Evolutionary conservation across 495 filamentous ascomycete genomes (phyloP).

Genomic region (Ramalina peruviana): DNA sequence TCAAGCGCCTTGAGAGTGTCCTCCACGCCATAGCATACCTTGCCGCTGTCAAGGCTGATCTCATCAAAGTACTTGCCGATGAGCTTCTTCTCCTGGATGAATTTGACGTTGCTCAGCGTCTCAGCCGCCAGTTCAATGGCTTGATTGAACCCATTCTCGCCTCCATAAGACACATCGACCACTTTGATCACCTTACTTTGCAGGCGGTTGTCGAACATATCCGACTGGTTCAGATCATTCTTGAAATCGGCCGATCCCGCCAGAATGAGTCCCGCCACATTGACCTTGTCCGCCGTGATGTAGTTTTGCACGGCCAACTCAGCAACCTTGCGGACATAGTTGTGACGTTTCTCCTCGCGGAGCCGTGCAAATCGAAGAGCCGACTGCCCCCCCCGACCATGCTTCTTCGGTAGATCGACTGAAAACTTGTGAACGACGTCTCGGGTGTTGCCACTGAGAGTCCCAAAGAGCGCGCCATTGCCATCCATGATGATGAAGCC

Average conservation of each 20-base stretch:
- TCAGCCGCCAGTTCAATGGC: slow-evolving; percentile 90
- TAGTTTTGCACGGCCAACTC: slow-evolving; percentile 97
- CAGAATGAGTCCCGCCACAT: slow-evolving; percentile 85
- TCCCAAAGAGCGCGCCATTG: slow-evolving; percentile 83
- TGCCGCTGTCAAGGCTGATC: slow-evolving; percentile 91
- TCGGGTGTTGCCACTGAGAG: slow-evolving; percentile 88
- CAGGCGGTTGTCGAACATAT: slow-evolving; percentile 88
- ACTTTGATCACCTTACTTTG: slow-evolving; percentile 96
- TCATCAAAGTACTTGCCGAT: slow-evolving; percentile 98
- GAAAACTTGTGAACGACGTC: slow-evolving; percentile 95
- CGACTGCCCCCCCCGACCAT: slow-evolving; percentile 98
- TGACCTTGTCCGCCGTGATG: slow-evolving; percentile 95
- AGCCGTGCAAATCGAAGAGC: slow-evolving; percentile 97
- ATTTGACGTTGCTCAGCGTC: slow-evolving; percentile 98
- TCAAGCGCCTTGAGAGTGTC: slow-evolving; percentile 97
- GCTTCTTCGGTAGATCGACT: slow-evolving; percentile 97
- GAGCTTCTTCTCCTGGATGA: slow-evolving; percentile 99
- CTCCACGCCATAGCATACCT: slow-evolving; percentile 93
- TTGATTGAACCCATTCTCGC: slow-evolving; percentile 99
- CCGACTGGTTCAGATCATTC: slow-evolving; percentile 94
- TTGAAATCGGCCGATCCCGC: slow-evolving; percentile 99
- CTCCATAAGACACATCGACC: slow-evolving; percentile 95
- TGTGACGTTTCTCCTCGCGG: slow-evolving; percentile 98
- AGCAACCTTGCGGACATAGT: slow-evolving; percentile 97
- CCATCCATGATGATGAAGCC: slow-evolving; percentile 99